Evolutionary conservation across 2,329 filamentous ascomycete genomes (phyloP).

Genomic region (Alternaria alternata): DNA sequence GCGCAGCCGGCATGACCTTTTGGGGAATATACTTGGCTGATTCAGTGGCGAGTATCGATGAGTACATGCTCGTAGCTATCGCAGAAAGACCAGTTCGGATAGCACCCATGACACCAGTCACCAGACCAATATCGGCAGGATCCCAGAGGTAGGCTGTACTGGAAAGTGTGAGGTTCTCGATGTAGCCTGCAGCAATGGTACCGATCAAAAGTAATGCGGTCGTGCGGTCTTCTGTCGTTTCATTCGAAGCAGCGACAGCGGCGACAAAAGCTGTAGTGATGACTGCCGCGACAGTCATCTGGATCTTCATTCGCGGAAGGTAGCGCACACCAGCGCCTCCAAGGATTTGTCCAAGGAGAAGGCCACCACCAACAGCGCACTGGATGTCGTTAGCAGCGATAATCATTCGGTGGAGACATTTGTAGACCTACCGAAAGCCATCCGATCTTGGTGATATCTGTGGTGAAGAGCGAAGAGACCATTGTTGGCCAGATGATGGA

Average conservation of each 20-base stretch:
- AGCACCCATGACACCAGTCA: slow-evolving; percentile 40
- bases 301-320: slow-evolving; percentile 42
- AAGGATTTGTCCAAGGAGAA: slow-evolving; percentile 42
- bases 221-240: slow-evolving; percentile 27
- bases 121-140: slow-evolving; percentile 43
- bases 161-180: slow-evolving; percentile 43
- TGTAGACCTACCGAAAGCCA: slow-evolving; percentile 39
- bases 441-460: slow-evolving; percentile 36
- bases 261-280: slow-evolving; percentile 38
- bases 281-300: slow-evolving; percentile 40
- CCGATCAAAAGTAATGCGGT: slow-evolving; percentile 36
- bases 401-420: background rate
- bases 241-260: slow-evolving; percentile 31
- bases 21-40: slow-evolving; percentile 35
- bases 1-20: slow-evolving; percentile 37
- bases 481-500: slow-evolving; percentile 46
- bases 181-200: slow-evolving; percentile 37
- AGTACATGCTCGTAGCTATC: slow-evolving; percentile 42
- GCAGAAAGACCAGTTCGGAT: slow-evolving; percentile 39
- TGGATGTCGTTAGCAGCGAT: slow-evolving; percentile 16
- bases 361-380: slow-evolving; percentile 45
- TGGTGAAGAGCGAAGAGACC: slow-evolving; percentile 39
- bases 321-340: slow-evolving; percentile 41
- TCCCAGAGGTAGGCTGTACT: slow-evolving; percentile 42
- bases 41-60: slow-evolving; percentile 41